These are phyloP conservation scores for Myxozyma monticola DNA, from an alignment of 805 yeast genomes.

Conservation along the genomic window DNA sequence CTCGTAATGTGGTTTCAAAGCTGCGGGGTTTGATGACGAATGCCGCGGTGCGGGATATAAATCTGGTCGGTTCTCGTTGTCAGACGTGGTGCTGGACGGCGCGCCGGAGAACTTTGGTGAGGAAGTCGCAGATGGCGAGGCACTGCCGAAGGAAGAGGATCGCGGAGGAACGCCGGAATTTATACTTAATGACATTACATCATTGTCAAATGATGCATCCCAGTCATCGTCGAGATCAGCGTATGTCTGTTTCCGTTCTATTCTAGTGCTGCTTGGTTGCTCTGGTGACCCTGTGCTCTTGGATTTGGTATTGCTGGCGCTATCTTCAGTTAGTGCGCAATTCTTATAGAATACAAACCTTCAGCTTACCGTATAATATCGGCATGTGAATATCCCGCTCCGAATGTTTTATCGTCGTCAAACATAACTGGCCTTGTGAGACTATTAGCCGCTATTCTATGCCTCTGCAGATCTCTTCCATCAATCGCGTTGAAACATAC, in stretches of 20 bases:
- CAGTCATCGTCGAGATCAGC: conserved; percentile 87
- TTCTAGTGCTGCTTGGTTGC: background rate
- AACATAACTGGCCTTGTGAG: conserved; percentile 8
- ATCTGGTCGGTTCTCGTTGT: conserved; percentile 9
- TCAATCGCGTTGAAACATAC: conserved; percentile 40
- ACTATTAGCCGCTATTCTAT: conserved; percentile 5
- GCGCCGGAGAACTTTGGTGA: background rate
- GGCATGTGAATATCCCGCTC: conserved; percentile 59
- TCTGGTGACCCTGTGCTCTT: conserved; percentile 4
- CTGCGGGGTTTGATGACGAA: conserved; percentile 6
- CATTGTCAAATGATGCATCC: conserved; percentile 70
- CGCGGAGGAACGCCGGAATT: background rate
- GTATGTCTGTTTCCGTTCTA: conserved; percentile 39
- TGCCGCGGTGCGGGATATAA: conserved; percentile 30
- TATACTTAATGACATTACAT: conserved; percentile 24
- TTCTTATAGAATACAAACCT: conserved; percentile 2
- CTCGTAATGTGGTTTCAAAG: conserved; percentile 32
- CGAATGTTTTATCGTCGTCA: conserved; percentile 47
- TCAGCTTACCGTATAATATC: conserved; percentile 39
- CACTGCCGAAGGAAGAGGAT: background rate
- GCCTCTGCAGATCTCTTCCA: background rate
- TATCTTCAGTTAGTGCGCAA: background rate
- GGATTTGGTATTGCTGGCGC: conserved; percentile 4
- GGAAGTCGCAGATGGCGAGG: background rate
- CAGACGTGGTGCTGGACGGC: conserved; percentile 1